phyloP scores from a whole-genome alignment of 352 stramenopile species.

The Globisporangium parvum region DNA sequence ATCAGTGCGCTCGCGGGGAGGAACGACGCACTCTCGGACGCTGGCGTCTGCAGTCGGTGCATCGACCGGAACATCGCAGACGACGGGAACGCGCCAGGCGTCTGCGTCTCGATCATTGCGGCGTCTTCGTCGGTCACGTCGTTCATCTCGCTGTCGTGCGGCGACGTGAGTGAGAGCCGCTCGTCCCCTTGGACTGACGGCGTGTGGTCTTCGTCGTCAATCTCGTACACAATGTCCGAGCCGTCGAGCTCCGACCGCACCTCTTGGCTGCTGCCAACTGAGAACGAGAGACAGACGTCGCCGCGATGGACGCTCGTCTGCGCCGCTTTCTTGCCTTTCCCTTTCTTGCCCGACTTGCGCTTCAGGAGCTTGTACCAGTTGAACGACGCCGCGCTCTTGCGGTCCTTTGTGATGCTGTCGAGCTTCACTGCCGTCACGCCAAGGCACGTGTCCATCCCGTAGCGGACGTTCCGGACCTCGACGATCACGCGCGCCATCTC shows the following conservation, averaged over 20 bases:
- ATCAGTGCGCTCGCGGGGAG: slow-evolving; percentile 5
- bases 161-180: slow-evolving; percentile 21
- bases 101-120: slow-evolving; percentile 23
- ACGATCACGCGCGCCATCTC: slow-evolving; percentile 78
- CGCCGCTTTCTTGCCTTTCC: slow-evolving; percentile 31
- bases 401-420: slow-evolving; percentile 73
- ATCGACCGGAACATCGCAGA: slow-evolving; percentile 51
- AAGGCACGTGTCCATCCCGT: slow-evolving; percentile 81
- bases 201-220: slow-evolving; percentile 21
- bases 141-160: slow-evolving; percentile 32
- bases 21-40: slow-evolving; percentile 18
- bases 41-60: slow-evolving; percentile 63
- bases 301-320: slow-evolving; percentile 63
- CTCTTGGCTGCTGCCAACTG: slow-evolving; percentile 79
- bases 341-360: slow-evolving; percentile 56
- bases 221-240: slow-evolving; percentile 24
- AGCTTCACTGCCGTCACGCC: slow-evolving; percentile 79
- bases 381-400: slow-evolving; percentile 69
- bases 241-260: slow-evolving; percentile 58
- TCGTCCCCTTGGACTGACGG: slow-evolving; percentile 19
- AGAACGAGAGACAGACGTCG: slow-evolving; percentile 74
- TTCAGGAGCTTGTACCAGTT: slow-evolving; percentile 88
- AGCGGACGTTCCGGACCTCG: slow-evolving; percentile 80
- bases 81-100: slow-evolving; percentile 36
- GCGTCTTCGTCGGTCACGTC: slow-evolving; percentile 39